Percentiles rank a stretch among this genome's conserved stretches.
Conservation (phyloP, 2,329 filamentous ascomycete genomes). For the Podosphaera fusca region DNA sequence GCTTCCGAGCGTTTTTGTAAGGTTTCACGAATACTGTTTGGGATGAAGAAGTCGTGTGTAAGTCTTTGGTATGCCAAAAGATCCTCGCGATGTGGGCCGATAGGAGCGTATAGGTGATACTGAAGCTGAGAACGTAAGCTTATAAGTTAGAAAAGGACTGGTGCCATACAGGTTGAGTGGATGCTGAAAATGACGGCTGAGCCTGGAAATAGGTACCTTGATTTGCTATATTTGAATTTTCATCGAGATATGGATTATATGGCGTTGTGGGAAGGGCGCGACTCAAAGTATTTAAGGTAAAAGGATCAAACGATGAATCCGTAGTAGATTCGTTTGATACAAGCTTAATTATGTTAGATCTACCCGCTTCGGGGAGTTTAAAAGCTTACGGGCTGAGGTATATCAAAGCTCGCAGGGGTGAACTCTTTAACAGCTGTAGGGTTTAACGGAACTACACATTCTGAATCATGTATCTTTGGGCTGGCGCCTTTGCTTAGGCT, state of each 20-base stretch:
- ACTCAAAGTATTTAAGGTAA: constrained; percentile 32
- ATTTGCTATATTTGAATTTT: constrained; percentile 30
- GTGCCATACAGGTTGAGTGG: constrained; percentile 32
- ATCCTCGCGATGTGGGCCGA: constrained; percentile 62
- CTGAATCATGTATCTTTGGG: constrained; percentile 13
- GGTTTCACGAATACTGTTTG: constrained; percentile 69
- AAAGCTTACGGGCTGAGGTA: constrained; percentile 23
- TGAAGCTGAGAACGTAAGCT: constrained; percentile 32
- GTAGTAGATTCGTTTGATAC: constrained; percentile 25
- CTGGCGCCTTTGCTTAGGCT: constrained; percentile 3
- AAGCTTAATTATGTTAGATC: constrained; percentile 15
- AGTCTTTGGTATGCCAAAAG: constrained; percentile 66
- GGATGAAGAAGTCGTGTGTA: constrained; percentile 77
- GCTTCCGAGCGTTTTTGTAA: constrained; percentile 75
- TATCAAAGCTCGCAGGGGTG: constrained; percentile 30
- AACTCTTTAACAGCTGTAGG: constrained; percentile 35
- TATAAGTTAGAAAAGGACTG: constrained; percentile 1
- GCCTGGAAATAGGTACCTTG: constrained; percentile 39
- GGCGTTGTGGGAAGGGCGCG: constrained; percentile 28
- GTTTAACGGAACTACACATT: constrained; percentile 27
- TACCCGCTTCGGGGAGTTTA: neutral
- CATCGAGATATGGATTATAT: constrained; percentile 59
- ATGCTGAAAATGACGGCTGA: constrained; percentile 27
- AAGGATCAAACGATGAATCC: constrained; percentile 38
- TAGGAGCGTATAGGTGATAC: constrained; percentile 81